Base-by-base conservation (phyloP, 495 filamentous ascomycete genomes). In the Aspergillus hancockii region DNA sequence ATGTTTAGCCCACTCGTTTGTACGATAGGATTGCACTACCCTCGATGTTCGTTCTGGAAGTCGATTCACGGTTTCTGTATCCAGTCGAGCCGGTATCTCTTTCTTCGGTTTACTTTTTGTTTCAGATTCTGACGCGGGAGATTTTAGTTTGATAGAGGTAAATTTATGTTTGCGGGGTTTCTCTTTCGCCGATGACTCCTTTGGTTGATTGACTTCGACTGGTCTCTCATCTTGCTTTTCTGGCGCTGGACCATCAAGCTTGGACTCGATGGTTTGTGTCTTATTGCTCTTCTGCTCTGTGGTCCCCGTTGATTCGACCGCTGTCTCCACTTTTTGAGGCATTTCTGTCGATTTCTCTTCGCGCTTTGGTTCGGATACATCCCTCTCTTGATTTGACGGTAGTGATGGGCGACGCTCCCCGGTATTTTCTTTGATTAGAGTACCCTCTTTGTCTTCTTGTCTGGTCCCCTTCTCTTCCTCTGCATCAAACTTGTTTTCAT, bases 1-100 rank as follows among this genome's bases (percentile, higher is more conserved):
- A 71, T 97, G 91, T 66, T 97, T 97, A 0, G 93, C 92, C 93
- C 93, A 98, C 75, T 98, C 93, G 63, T 96, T 96, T 6, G 92
- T 97, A 49, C 93, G 85, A 64, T 94, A 97, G 0, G 87, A 89
- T 66, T 89, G 78, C 0, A 91, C 85, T 12, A 96, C 79, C 54
- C 80, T 87, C 1, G 93, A 93, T 30, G 72, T 72, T 41, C 75
- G 76, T 19, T 68, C 68, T 12, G 77, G 75, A 41, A 80, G 63
- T 8, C 61, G 54, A n/a, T 77, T 68, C 40, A 80, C 68, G 0
- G 71, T 72, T 28, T 70, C 67, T 23, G 57, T 60, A 22, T 77
- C 65, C 34, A 80, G 52, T 47, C 56, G 68, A n/a, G 59, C 52
- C 31, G 71, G 68, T n/a, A 63, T 68, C 23, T 63, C 59, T 40